These are phyloP conservation scores for Herpetospermum pedunculosum DNA, from an alignment of 306 rosid species.

Conservation along the genomic window DNA sequence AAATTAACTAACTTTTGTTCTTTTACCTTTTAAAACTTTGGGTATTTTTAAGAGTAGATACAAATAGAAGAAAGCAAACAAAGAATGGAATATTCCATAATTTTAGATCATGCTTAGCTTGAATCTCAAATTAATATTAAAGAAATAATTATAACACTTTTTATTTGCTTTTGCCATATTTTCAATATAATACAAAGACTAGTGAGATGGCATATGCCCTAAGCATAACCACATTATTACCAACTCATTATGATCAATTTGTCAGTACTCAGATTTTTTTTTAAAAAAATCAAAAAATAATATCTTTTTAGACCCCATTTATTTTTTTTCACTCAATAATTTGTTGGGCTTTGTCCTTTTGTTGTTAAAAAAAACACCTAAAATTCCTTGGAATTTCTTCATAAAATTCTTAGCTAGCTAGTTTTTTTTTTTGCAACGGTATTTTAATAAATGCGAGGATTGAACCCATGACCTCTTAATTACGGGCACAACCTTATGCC, in stretches of 20 bases:
- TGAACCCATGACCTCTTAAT: no score
- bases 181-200: constrained; percentile 24
- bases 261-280: constrained; percentile 27
- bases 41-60: background rate
- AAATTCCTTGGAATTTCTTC: background rate
- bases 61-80: background rate
- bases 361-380: background rate
- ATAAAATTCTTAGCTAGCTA: background rate
- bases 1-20: background rate
- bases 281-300: background rate
- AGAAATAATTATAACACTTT: constrained; percentile 26
- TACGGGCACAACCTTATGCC: no score
- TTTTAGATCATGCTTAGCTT: constrained; percentile 16
- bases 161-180: constrained; percentile 17
- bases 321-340: background rate
- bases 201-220: constrained; percentile 7
- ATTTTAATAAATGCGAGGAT: no score
- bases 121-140: constrained; percentile 7
- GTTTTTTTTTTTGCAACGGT: no score
- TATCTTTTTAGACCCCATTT: background rate
- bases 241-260: constrained; percentile 46
- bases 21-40: background rate
- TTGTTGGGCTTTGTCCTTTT: background rate
- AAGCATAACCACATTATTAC: constrained; percentile 29
- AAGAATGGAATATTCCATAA: constrained; percentile 32